Conservation (phyloP, 495 filamentous ascomycete genomes). For the Tricharina praecox region DNA sequence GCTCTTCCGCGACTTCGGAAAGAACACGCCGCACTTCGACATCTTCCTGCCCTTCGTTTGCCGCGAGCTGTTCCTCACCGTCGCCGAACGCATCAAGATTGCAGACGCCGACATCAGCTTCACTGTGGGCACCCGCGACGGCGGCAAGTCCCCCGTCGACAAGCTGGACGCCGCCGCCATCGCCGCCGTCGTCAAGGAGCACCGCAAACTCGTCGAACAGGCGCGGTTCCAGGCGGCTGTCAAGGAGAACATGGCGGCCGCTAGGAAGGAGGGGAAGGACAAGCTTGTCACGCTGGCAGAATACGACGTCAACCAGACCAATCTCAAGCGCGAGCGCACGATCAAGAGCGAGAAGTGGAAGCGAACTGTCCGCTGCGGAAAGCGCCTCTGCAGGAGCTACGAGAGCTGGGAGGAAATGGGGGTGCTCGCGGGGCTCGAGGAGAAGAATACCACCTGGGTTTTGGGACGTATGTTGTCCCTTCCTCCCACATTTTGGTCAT, state of each 20-base stretch:
- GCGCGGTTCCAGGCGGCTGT: neutral
- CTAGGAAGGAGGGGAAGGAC: constrained; percentile 7
- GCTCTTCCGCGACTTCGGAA: constrained; percentile 22
- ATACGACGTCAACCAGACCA: constrained; percentile 21
- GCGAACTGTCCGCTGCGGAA: neutral
- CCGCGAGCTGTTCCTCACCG: constrained; percentile 23
- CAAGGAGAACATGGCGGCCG: neutral
- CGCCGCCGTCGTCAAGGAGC: neutral
- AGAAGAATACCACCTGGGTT: neutral
- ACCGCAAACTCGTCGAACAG: constrained; percentile 16
- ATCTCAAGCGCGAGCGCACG: neutral
- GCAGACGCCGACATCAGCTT: constrained; percentile 17
- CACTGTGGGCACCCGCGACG: constrained; percentile 8
- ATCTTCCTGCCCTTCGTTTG: constrained; percentile 23
- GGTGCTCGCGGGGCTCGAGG: neutral
- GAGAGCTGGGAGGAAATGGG: constrained; percentile 1
- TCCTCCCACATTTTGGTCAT: neutral
- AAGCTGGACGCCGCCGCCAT: neutral
- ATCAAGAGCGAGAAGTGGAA: neutral
- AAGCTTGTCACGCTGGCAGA: constrained; percentile 14
- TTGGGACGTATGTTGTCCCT: neutral
- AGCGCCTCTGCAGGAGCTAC: neutral
- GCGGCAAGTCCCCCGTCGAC: constrained; percentile 3
- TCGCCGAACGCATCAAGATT: constrained; percentile 19
- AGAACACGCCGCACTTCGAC: constrained; percentile 20